A percentile compares a stretch with the other conserved stretches of the same genome.
Conservation (phyloP, 1,139 yeast species). For the Sugiyamaella castrensis region DNA sequence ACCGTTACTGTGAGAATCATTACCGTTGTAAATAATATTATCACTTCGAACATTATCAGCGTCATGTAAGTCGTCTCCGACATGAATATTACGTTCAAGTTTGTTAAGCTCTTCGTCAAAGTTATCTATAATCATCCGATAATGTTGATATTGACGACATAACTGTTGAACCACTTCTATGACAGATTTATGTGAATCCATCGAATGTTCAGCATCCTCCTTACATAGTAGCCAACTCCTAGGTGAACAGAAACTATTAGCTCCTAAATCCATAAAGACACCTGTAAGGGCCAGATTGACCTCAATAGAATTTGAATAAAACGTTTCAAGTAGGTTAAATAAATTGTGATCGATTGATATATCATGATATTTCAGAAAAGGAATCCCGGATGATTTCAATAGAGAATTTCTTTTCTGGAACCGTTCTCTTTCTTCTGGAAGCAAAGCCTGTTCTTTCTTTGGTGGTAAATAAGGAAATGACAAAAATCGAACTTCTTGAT, state of each 20-base stretch:
- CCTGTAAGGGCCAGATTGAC: slow-evolving; percentile 30
- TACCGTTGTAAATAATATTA: no score
- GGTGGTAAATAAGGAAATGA: not conserved
- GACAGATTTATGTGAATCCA: not conserved
- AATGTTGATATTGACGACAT: slow-evolving; percentile 18
- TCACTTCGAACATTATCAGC: no score
- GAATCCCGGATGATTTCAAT: not conserved
- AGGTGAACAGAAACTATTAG: slow-evolving; percentile 26
- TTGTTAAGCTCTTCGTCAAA: slow-evolving; percentile 19
- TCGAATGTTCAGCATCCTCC: not conserved
- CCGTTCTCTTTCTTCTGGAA: not conserved
- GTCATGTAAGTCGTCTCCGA: no score
- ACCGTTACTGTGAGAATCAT: no score
- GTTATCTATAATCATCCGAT: slow-evolving; percentile 17
- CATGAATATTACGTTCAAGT: no score
- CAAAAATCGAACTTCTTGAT: not conserved
- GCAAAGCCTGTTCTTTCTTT: not conserved
- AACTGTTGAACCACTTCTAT: slow-evolving; percentile 16
- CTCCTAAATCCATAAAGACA: slow-evolving; percentile 27
- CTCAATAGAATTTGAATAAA: slow-evolving; percentile 29
- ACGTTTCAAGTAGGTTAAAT: slow-evolving; percentile 18
- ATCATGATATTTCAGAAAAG: slow-evolving; percentile 16
- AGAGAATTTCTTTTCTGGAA: not conserved
- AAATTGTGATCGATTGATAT: slow-evolving; percentile 17
- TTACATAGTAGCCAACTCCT: slow-evolving; percentile 24